Base-by-base conservation (phyloP, 2,329 filamentous ascomycete species). In the Paraphoma chrysanthemicola region DNA sequence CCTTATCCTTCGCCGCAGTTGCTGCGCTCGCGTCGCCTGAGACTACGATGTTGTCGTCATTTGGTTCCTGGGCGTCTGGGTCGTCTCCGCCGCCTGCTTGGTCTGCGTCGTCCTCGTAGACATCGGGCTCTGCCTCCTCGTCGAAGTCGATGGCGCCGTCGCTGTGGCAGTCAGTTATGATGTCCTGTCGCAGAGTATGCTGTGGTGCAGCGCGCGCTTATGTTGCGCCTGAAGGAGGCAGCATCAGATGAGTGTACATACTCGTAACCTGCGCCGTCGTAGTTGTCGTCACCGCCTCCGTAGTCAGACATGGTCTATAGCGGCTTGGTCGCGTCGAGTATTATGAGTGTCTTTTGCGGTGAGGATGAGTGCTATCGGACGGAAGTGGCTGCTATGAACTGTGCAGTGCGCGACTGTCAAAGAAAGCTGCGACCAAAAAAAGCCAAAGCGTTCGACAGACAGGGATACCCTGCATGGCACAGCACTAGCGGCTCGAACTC, bases 21-120 rank as follows among this genome's bases (percentile, higher is more conserved):
- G 78, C 76, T n/a, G 81, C 81, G 65, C 79, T 83, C 53, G 81
- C 81, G 62, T 86, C 86, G 30, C 84, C 85, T 16, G 74, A 74
- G 5, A 77, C 71, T 33, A 82, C 80, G 36, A 82, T 74, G 57
- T 80, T 80, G 64, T 77, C 73, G 48, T 73, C 68, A 29, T 69
- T 66, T 31, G 70, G 64, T 18, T 74, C 70, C 39, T 69, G 52
- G 7, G 62, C 64, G 30, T 78, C 74, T 47, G 71, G 72, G 49
- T 76, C 72, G 48, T 76, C 73, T 39, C 56, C 66, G 54, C 68
- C 71, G 47, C 65, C 71, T 14, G 64, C 81, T 38, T 80, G 78
- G 66, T 88, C 86, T 66, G 86, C 85, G 72, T 87, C 85, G 66
- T 82, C 82, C 60, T 84, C 82, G 58, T 92, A 89, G 63, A 93